Evolutionary conservation across 208 protist genomes (phyloP).

Genomic region (Acanthamoeba triangularis): DNA sequence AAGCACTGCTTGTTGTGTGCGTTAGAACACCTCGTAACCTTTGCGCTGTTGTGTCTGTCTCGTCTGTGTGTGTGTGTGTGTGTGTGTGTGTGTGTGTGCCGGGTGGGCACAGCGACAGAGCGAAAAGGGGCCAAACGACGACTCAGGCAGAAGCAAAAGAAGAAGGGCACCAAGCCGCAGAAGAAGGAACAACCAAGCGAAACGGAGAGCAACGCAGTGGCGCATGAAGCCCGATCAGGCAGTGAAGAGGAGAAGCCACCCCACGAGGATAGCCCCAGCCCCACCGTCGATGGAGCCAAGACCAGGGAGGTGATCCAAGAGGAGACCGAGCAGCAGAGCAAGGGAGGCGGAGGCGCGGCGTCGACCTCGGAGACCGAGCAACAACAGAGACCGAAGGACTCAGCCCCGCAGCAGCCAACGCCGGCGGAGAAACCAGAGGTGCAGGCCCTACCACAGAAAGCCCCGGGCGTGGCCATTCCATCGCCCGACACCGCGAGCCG

Average conservation of each 20-base stretch:
- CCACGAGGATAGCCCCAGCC: too few relatives aligned
- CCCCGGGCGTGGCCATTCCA: too few relatives aligned
- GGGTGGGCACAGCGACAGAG: not conserved
- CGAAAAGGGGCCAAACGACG: slow-evolving; percentile 20
- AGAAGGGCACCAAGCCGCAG: not conserved
- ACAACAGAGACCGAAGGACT: not conserved
- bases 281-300: too few relatives aligned
- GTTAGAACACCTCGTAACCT: not conserved
- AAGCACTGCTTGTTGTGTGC: not conserved
- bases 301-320: too few relatives aligned
- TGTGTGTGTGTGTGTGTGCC: not conserved
- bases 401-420: too few relatives aligned
- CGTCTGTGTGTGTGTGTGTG: too few relatives aligned
- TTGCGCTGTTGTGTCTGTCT: too few relatives aligned
- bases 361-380: too few relatives aligned
- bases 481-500: too few relatives aligned
- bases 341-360: too few relatives aligned
- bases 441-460: not conserved
- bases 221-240: not conserved
- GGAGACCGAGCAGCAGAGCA: too few relatives aligned
- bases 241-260: not conserved
- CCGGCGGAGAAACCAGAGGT: not conserved
- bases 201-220: not conserved
- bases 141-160: slow-evolving; percentile 32
- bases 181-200: not conserved